phyloP scores from a whole-genome alignment of 2,329 filamentous ascomycete species.

The Geosmithia morbida region DNA sequence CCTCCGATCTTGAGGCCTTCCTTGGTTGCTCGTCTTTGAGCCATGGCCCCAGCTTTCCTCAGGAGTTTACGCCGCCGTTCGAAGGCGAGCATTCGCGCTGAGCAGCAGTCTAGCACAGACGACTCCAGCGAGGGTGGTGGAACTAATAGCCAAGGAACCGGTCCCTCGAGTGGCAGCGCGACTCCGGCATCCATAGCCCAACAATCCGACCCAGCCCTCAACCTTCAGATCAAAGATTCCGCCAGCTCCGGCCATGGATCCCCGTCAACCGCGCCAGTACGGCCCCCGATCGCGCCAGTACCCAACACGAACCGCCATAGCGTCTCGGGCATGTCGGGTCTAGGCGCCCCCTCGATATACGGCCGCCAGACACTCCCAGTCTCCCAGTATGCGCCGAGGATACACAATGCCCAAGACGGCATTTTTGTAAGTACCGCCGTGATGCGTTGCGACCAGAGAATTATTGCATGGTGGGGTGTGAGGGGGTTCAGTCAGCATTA shows the following conservation, averaged over 20 bases:
- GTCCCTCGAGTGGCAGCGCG: constrained; percentile 52
- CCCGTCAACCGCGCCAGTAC: constrained; percentile 2
- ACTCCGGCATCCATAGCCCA: constrained; percentile 63
- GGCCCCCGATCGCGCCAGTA: constrained; percentile 21
- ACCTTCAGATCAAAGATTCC: constrained; percentile 42
- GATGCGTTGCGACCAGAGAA: background rate
- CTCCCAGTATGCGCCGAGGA: constrained; percentile 68
- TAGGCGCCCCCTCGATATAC: constrained; percentile 38
- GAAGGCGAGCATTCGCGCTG: constrained; percentile 56
- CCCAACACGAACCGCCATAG: constrained; percentile 43
- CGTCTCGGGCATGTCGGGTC: constrained; percentile 47
- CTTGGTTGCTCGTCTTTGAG: background rate
- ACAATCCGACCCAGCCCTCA: constrained; percentile 48
- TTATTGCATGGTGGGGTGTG: background rate
- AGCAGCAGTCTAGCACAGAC: constrained; percentile 39
- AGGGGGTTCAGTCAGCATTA: background rate
- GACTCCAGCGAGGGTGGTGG: constrained; percentile 40
- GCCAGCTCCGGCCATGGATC: background rate
- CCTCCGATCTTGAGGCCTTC: background rate
- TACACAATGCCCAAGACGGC: constrained; percentile 39
- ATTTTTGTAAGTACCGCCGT: constrained; percentile 1
- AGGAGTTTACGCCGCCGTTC: constrained; percentile 67
- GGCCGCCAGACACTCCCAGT: constrained; percentile 44
- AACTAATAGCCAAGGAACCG: constrained; percentile 37
- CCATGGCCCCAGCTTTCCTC: constrained; percentile 13